Evolutionary conservation across 352 stramenopile species (phyloP).

Genomic region (Phytophthora niederhauseri): DNA sequence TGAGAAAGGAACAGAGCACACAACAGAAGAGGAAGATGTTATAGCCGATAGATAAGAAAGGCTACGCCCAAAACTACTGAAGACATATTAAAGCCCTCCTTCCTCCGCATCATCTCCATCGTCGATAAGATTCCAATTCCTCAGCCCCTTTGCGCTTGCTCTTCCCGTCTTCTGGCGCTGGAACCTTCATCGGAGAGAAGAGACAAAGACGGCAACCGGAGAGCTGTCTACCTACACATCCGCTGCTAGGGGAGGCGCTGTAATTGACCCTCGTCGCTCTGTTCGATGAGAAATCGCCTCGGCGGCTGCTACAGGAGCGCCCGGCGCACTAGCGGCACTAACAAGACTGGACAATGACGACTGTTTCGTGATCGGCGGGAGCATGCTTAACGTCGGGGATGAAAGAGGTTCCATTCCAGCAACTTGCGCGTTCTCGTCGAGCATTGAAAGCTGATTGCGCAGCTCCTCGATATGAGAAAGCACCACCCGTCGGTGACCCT

Average conservation of each 20-base stretch:
- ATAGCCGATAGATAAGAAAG: conserved; percentile 32
- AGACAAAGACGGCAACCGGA: conserved; percentile 21
- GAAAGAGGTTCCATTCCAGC: conserved; percentile 71
- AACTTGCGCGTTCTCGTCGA: conserved; percentile 66
- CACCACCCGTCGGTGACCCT: conserved; percentile 85
- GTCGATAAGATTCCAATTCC: conserved; percentile 22
- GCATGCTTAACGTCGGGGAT: conserved; percentile 80
- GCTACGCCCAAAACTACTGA: conserved; percentile 30
- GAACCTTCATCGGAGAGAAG: conserved; percentile 23
- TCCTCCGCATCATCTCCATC: conserved; percentile 32
- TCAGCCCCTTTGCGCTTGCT: conserved; percentile 20
- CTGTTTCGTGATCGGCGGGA: conserved; percentile 62
- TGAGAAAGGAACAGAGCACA: conserved; percentile 30
- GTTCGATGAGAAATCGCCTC: conserved; percentile 39
- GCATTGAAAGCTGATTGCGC: conserved; percentile 59
- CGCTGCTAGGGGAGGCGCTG: conserved; percentile 25
- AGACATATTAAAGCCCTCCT: conserved; percentile 41
- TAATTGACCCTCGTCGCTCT: conserved; percentile 60
- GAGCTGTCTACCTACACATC: conserved; percentile 43
- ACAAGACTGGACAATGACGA: conserved; percentile 45
- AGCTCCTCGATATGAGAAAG: conserved; percentile 88
- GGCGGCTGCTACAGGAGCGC: conserved; percentile 22
- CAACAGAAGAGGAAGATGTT: conserved; percentile 13
- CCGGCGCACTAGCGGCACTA: conserved; percentile 34
- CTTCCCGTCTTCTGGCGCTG: conserved; percentile 19